Base-by-base conservation (phyloP, 2,329 filamentous ascomycete genomes). In the Pestalotiopsis sp. region DNA sequence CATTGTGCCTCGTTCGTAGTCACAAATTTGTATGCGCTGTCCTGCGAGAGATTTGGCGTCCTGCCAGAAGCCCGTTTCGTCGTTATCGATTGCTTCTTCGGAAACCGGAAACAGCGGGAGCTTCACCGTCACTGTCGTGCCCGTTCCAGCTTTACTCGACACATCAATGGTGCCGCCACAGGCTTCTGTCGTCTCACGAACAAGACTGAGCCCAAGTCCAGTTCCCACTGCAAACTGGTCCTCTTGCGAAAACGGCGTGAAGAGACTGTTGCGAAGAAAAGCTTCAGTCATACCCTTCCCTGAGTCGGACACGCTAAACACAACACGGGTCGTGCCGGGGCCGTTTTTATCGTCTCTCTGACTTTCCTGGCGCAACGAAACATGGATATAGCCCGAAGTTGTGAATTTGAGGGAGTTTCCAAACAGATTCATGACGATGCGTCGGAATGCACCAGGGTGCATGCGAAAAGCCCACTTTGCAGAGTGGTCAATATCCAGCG, bases 391-490 rank as follows among this genome's bases (percentile, higher is more conserved):
- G 1, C 81, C 81, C 0, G 68, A 67, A 2, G 67, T 70, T 0
- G 89, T 91, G 69, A 89, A 91, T 72, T 91, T 91, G 70, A 91
- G 81, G 0, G 89, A 82, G 73, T 91, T 91, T 9, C 88, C 87
- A 49, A 90, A 85, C 0, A 91, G 70, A 60, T 91, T 91, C 87
- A 90, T 89, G 31, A 91, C 80, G 36, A 91, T 86, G 1, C 88
- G 83, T 17, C 83, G 78, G 11, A 83, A 71, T 0, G 82, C 82
- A 1, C 89, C 89, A 0, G 86, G 83, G 57, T 90, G 85, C 0
- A 85, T 84, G 23, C 83, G 79, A 72, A 89, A 89, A 1, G 79
- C 76, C 87, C 89, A 91, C 9, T 75, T 81, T 72, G 66, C 81
- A 70, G 20, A 80, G 69, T 74, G 82, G 2, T 85, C 82, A 14